Percentiles rank a stretch among this genome's conserved stretches.
Conservation (phyloP, 1,284 basidiomycete genomes). For the Marasmius oreades region DNA sequence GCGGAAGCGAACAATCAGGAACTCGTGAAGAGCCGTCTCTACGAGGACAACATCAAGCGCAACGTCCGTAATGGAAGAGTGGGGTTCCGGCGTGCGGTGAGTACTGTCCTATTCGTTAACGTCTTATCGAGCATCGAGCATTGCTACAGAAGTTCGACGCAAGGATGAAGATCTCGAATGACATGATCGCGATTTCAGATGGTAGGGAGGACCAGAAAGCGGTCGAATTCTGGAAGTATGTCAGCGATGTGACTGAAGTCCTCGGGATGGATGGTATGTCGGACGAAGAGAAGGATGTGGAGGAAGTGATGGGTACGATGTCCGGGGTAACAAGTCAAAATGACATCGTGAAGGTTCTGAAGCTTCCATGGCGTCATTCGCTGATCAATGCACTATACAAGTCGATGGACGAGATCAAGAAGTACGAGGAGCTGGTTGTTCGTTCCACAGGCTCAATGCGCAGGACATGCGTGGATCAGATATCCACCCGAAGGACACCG, state of each 20-base stretch:
- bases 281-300: neutral
- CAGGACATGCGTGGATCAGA: too few relatives aligned
- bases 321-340: neutral
- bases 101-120: neutral
- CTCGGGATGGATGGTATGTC: neutral
- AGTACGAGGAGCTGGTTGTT: neutral
- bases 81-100: neutral
- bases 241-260: neutral
- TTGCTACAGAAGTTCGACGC: neutral
- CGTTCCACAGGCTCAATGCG: neutral
- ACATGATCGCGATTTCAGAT: neutral
- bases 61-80: neutral
- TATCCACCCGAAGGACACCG: too few relatives aligned
- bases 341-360: neutral
- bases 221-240: neutral
- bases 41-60: neutral
- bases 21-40: neutral
- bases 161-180: neutral
- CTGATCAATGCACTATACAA: neutral
- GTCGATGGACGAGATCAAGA: neutral
- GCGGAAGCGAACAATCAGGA: neutral
- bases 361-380: neutral
- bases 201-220: neutral
- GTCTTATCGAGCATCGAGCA: neutral
- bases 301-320: neutral